Conservation (phyloP, 495 filamentous ascomycete genomes). For the Neurospora hispaniola region DNA sequence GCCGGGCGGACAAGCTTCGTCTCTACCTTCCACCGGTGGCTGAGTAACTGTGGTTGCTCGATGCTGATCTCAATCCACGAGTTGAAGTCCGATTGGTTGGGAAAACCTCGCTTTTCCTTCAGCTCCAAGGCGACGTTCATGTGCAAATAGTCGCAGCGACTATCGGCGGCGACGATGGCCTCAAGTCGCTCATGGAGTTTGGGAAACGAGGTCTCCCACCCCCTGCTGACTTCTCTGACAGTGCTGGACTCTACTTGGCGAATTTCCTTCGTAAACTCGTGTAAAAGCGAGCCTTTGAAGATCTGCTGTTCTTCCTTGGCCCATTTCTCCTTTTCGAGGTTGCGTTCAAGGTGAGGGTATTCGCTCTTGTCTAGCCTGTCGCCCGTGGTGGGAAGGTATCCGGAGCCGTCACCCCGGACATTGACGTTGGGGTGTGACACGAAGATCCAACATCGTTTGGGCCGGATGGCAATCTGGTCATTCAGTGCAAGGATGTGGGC, state of each 20-base stretch:
- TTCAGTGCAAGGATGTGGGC: slow-evolving; percentile 31
- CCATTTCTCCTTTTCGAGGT: slow-evolving; percentile 31
- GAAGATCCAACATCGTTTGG: slow-evolving; percentile 36
- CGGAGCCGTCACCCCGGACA: slow-evolving; percentile 23
- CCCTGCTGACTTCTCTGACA: slow-evolving; percentile 26
- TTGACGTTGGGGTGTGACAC: slow-evolving; percentile 30
- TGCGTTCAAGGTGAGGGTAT: slow-evolving; percentile 36
- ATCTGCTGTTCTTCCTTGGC: slow-evolving; percentile 23
- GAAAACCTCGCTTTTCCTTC: slow-evolving; percentile 34
- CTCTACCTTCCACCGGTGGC: slow-evolving; percentile 38
- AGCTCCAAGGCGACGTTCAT: slow-evolving; percentile 39
- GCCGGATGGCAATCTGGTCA: slow-evolving; percentile 28
- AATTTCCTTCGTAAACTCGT: slow-evolving; percentile 37
- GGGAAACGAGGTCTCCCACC: slow-evolving; percentile 34
- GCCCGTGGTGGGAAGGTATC: slow-evolving; percentile 22
- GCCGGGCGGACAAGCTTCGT: slow-evolving; percentile 38
- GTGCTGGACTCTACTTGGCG: slow-evolving; percentile 32
- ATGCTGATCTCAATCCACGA: slow-evolving; percentile 39
- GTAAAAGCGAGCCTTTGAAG: slow-evolving; percentile 27
- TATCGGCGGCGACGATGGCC: slow-evolving; percentile 23
- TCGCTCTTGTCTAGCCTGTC: slow-evolving; percentile 25
- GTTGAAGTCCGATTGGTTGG: slow-evolving; percentile 36
- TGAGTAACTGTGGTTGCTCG: slow-evolving; percentile 30
- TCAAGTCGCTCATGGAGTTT: slow-evolving; percentile 33
- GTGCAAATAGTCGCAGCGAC: slow-evolving; percentile 42